phyloP scores from a whole-genome alignment of 345 rosid species.

The Pelargonium nanum region DNA sequence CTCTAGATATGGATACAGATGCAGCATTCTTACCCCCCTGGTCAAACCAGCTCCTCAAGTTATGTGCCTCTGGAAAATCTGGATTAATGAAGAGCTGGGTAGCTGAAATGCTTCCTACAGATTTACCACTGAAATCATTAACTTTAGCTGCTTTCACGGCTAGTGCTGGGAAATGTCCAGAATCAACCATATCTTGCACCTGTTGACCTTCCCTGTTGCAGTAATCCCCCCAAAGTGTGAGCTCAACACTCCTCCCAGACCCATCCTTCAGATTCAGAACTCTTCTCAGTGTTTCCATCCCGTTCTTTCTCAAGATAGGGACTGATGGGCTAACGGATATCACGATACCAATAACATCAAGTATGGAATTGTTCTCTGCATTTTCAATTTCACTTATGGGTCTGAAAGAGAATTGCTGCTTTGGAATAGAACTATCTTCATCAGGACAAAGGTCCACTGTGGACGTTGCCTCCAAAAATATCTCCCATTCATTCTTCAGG shows the following conservation, averaged over 20 bases:
- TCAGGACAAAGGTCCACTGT: constrained; percentile 66
- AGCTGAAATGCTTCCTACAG: constrained; percentile 69
- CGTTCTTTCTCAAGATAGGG: constrained; percentile 80
- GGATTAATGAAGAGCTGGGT: constrained; percentile 77
- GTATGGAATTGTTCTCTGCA: constrained; percentile 62
- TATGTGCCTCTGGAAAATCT: constrained; percentile 62
- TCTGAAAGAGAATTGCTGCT: constrained; percentile 74
- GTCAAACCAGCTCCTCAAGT: constrained; percentile 63
- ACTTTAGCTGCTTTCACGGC: constrained; percentile 85
- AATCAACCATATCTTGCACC: constrained; percentile 65
- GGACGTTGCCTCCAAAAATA: constrained; percentile 71
- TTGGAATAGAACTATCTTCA: constrained; percentile 78
- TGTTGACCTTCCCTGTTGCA: constrained; percentile 79
- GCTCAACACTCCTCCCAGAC: constrained; percentile 66
- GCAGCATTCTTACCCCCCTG: constrained; percentile 51
- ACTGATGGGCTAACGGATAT: constrained; percentile 68
- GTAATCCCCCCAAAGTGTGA: constrained; percentile 85
- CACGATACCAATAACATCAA: constrained; percentile 71
- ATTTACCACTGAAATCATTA: constrained; percentile 77
- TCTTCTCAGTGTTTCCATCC: constrained; percentile 92
- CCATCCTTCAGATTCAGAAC: constrained; percentile 66
- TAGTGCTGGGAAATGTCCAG: constrained; percentile 57
- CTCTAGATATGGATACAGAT: constrained; percentile 65
- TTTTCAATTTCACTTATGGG: constrained; percentile 73
- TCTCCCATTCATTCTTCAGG: constrained; percentile 82